Conservation (phyloP, 1,284 basidiomycete genomes). For the Stygiomarasmius scandens region DNA sequence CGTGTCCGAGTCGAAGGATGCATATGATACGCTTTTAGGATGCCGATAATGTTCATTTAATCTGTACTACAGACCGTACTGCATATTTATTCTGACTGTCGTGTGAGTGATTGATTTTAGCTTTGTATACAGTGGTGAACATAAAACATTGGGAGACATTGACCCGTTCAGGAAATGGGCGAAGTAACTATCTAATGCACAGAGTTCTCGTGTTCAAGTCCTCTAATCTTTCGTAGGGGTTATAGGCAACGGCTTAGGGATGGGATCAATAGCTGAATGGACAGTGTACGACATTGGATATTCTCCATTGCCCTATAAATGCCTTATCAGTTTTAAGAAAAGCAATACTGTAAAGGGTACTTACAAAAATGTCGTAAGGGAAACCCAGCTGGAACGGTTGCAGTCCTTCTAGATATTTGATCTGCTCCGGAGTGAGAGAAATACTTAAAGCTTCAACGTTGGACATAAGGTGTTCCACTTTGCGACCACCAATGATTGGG, state of each 20-base stretch:
- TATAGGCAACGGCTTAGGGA: neutral
- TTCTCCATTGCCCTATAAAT: neutral
- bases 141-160: too few species aligned
- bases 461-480: constrained; percentile 42
- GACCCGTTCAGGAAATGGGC: too few species aligned
- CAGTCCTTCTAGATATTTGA: constrained; percentile 33
- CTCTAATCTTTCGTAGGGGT: neutral
- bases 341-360: neutral
- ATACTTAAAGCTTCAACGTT: constrained; percentile 45
- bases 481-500: constrained; percentile 46
- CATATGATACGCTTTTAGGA: too few species aligned
- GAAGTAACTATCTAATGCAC: too few species aligned
- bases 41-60: too few species aligned
- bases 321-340: neutral
- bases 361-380: constrained; percentile 6
- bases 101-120: too few species aligned
- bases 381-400: constrained; percentile 9
- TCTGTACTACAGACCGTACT: too few species aligned
- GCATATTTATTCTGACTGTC: too few species aligned
- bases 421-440: constrained; percentile 37
- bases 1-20: too few species aligned
- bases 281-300: neutral
- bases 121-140: too few species aligned
- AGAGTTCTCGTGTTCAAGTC: too few species aligned
- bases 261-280: neutral